A percentile compares a stretch with the other conserved stretches of the same genome.
phyloP scores from a whole-genome alignment of 495 filamentous ascomycete genomes.

The Aspergillus sclerotioniger region DNA sequence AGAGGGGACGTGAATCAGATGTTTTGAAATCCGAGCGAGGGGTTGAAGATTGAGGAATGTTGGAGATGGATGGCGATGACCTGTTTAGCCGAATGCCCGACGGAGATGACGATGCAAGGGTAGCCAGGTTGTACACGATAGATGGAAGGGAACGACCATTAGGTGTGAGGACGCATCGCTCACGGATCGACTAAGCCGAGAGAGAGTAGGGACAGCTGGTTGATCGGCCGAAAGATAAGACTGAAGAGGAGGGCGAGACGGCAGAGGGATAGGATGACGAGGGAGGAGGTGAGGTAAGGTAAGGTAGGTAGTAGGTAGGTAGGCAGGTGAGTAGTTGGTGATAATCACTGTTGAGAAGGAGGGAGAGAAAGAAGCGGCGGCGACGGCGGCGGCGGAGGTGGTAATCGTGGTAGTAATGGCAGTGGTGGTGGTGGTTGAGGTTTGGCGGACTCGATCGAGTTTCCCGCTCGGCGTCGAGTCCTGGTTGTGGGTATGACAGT shows the following conservation, averaged over 20 bases:
- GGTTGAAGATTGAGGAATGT: conserved; percentile 16
- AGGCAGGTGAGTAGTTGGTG: not conserved
- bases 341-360: not conserved
- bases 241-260: conserved; percentile 3
- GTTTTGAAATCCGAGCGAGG: conserved; percentile 12
- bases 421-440: conserved; percentile 1
- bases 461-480: conserved; percentile 16
- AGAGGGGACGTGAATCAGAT: conserved; percentile 3
- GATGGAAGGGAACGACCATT: conserved; percentile 23
- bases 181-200: conserved; percentile 10
- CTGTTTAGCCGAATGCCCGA: conserved; percentile 21
- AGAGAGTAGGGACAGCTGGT: conserved; percentile 1
- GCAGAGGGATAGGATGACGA: conserved; percentile 3
- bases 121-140: conserved; percentile 23
- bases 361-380: conserved; percentile 4
- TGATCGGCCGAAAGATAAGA: conserved; percentile 8
- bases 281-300: conserved; percentile 2
- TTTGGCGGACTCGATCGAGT: conserved; percentile 23
- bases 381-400: not conserved
- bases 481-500: conserved; percentile 28
- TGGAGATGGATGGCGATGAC: conserved; percentile 18
- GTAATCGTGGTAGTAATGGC: not conserved
- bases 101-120: conserved; percentile 27
- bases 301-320: too few relatives aligned
- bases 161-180: conserved; percentile 24